Base-by-base conservation (phyloP, 2,329 filamentous ascomycete species). In the Fusarium mexicanum region DNA sequence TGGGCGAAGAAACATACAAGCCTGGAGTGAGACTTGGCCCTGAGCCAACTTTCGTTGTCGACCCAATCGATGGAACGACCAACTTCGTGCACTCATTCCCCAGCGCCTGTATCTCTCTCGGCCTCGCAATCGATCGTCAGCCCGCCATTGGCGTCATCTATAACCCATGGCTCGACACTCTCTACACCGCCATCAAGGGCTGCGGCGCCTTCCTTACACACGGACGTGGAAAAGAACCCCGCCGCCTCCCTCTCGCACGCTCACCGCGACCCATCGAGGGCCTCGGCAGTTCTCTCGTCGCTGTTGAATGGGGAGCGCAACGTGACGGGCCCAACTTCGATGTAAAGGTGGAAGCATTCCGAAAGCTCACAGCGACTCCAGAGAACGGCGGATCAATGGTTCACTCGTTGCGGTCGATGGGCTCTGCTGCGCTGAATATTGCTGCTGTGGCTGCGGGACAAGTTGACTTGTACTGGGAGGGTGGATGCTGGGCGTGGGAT, bases 401-500 rank as follows among this genome's bases (percentile, higher is more conserved):
- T 51, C 93, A 95, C 79, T 90, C 89, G 16, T 81, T 96, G 66
- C 86, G 93, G n/a, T 90, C 87, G 41, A 83, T 94, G 70, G 93
- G 93, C 6, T 91, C 88, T 58, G 93, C 93, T 13, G 93, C 93
- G 46, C 84, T 96, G 77, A 95, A 95, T 81, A 82, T 95, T 24
- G 94, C 92, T 65, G 88, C 87, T 44, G 91, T 94, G 8, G 93
- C 93, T 6, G 88, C 90, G 16, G 93, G 93, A 1, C 87, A 91
- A 80, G 76, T 94, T 33, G 93, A 96, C 80, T 77, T 90, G 29
- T 96, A 94, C 80, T 96, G 93, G 93, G 93, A 96, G 83, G 93
- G 92, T 43, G 93, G 94, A 2, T 94, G 92, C 81, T 96, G 93
- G 89, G 92, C 93, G 4, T 96, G 93, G 93, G 93, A 96, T 80